Evolutionary conservation across 768 basidiomycete genomes (phyloP), one percentile per base, ranked within the genome.

Genomic region (Amanita pallidorosea): DNA sequence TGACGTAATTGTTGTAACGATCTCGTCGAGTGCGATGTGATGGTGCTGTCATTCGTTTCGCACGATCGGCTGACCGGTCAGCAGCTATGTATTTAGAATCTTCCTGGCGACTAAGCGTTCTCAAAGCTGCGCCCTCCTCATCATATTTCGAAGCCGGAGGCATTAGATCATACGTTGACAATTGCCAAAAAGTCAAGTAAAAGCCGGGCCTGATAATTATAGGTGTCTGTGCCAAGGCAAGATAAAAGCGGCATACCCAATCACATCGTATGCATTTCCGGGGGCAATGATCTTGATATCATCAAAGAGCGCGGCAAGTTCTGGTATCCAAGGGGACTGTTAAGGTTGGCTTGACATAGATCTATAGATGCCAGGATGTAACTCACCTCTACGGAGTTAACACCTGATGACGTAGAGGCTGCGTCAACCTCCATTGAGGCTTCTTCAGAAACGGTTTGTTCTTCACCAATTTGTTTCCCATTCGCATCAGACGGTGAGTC

Each of bases 141-240:
- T 88, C 83, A 54, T 98, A 99, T 53, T 79, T 79, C 5, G 78
- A 61, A 15, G 75, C 71, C 0, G 94, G 92, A 11, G 88, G 85
- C 1, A 79, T 69, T 31, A 98, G 74, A 64, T 99, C 96, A 59
- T 92, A 89, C 31, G 87, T 85, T 1, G 90, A 86, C 47, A 98
- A 67, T 63, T 97, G 94, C 96, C 96, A 99, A 69, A 97, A 99
- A 2, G 94, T 92, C 42, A 89, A 67, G 60, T 93, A 97, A 68
- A 99, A 98, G 2, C 83, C 87, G 25, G 92, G 84, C 3, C 95
- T 96, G 40, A 49, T 11, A 20, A 53, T 47, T 49, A 56, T 45
- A 20, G 57, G 33, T 2, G 8, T 47, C 31, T 31, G 34, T 50
- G 46, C 20, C 13, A 47, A 47, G 12, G 9, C 17, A 44, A 54